Conservation (phyloP, 805 yeast species). For the Hanseniaspora clermontiae region DNA sequence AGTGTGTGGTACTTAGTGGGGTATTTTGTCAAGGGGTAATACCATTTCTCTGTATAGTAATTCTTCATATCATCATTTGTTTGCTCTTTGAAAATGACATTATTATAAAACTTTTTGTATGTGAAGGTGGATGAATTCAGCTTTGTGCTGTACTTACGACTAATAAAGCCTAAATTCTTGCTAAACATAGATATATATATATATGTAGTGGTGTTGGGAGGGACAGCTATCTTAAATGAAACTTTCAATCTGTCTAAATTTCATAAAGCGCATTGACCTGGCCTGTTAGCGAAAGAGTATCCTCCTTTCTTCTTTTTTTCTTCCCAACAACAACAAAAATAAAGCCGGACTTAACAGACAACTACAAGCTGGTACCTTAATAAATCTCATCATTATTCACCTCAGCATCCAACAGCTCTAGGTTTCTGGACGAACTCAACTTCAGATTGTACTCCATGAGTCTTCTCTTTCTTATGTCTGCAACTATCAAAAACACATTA, state of each 20-base stretch:
- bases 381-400: constrained; percentile 12
- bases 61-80: constrained; percentile 5
- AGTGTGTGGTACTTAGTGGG: background rate
- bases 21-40: constrained; percentile 6
- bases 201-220: background rate
- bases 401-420: background rate
- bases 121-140: background rate
- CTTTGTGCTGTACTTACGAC: background rate
- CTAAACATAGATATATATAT: background rate
- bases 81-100: background rate
- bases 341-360: background rate
- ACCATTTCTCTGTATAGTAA: constrained; percentile 6
- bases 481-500: background rate
- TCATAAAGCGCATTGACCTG: no score
- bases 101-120: background rate
- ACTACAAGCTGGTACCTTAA: background rate
- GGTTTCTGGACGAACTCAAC: background rate
- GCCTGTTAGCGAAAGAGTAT: background rate
- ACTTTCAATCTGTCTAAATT: background rate
- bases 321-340: no score
- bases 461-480: constrained; percentile 5
- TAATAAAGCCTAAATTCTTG: background rate
- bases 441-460: constrained; percentile 1
- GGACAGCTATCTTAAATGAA: no score
- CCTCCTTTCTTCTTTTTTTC: background rate